Evolutionary conservation across 1,284 basidiomycete genomes (phyloP).

Genomic region (Austroboletus niveus): DNA sequence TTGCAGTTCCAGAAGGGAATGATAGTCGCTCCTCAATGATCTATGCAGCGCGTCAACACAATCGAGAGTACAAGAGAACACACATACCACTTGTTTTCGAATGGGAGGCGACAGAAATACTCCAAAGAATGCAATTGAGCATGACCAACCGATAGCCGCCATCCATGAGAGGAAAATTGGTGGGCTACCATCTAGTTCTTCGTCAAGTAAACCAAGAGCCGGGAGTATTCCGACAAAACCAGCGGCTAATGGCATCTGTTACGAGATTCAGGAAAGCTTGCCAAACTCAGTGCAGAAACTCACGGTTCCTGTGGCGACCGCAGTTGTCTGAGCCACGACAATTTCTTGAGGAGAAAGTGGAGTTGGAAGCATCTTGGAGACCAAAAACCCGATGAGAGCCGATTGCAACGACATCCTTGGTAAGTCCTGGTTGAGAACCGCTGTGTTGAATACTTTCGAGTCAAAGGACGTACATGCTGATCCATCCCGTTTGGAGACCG

Average conservation of each 20-base stretch:
- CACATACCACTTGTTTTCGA: conserved; percentile 84
- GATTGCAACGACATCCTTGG: conserved; percentile 94
- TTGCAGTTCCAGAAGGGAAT: conserved; percentile 96
- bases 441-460: background rate
- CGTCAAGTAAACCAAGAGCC: conserved; percentile 77
- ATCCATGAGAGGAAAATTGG: conserved; percentile 76
- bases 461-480: conserved; percentile 54
- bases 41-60: conserved; percentile 36
- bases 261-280: background rate
- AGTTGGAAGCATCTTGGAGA: conserved; percentile 72
- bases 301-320: conserved; percentile 84
- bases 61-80: background rate
- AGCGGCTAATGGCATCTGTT: conserved; percentile 83
- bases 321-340: conserved; percentile 92
- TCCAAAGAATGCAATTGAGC: conserved; percentile 89
- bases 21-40: conserved; percentile 92
- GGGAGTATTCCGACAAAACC: conserved; percentile 96
- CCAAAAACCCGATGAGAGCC: conserved; percentile 85
- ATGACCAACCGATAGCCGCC: conserved; percentile 79
- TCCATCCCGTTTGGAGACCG: conserved; percentile 77
- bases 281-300: conserved; percentile 14
- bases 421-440: conserved; percentile 1
- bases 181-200: conserved; percentile 71
- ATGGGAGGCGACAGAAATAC: conserved; percentile 94
- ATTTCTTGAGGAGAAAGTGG: conserved; percentile 88